A percentile compares a stretch with the other conserved stretches of the same genome.
These are phyloP conservation scores for Sugiyamaella castrensis DNA, from an alignment of 1,139 yeast genomes.

Conservation along the genomic window DNA sequence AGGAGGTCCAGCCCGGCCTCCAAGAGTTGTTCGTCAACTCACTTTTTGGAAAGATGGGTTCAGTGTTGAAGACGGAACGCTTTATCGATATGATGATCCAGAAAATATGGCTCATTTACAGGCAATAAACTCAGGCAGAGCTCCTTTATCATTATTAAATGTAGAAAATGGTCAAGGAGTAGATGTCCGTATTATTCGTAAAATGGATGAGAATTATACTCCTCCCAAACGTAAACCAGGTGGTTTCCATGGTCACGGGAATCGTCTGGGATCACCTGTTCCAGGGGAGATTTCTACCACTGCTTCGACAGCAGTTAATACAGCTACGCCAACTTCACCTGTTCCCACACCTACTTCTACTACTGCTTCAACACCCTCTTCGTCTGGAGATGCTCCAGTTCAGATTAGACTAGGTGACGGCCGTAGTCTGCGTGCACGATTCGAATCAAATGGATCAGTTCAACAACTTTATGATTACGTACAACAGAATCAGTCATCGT, in stretches of 20 bases:
- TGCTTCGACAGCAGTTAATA: conserved; percentile 31
- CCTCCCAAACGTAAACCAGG: conserved; percentile 67
- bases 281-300: conserved; percentile 54
- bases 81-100: conserved; percentile 89
- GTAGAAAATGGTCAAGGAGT: conserved; percentile 92
- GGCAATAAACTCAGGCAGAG: conserved; percentile 85
- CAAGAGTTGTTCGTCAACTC: conserved; percentile 50
- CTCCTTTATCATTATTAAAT: conserved; percentile 79
- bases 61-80: conserved; percentile 85
- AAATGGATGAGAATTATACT: conserved; percentile 73
- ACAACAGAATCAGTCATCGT: conserved; percentile 44
- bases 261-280: conserved; percentile 84
- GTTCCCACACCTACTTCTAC: conserved; percentile 21
- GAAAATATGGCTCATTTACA: conserved; percentile 69
- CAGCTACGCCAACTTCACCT: conserved; percentile 23
- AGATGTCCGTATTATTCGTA: conserved; percentile 83
- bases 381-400: conserved; percentile 66
- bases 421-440: conserved; percentile 59
- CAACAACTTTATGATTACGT: conserved; percentile 69
- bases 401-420: conserved; percentile 89
- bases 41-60: conserved; percentile 97
- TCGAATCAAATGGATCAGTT: conserved; percentile 67
- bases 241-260: conserved; percentile 83
- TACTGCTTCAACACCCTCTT: conserved; percentile 18
- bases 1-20: conserved; percentile 13